These are phyloP conservation scores for Rhizoctonia solani DNA, from an alignment of 1,284 basidiomycete genomes.

Conservation along the genomic window DNA sequence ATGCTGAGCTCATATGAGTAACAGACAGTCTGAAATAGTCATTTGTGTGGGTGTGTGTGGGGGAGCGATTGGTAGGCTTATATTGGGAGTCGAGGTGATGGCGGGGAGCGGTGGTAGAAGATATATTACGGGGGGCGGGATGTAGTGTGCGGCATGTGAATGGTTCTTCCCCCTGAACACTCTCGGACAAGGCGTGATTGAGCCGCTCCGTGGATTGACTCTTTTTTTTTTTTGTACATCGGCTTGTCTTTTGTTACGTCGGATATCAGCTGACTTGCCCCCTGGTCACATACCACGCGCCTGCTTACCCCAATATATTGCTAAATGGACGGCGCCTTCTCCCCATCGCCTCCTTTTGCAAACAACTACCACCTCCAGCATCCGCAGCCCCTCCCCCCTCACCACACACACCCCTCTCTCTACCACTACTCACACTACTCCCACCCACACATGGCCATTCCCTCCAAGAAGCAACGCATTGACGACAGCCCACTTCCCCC, in stretches of 20 bases:
- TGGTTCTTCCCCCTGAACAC: background rate
- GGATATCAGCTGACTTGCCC: constrained; percentile 32
- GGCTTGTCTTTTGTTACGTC: constrained; percentile 33
- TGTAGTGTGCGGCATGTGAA: constrained; percentile 8
- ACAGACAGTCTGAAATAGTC: constrained; percentile 3
- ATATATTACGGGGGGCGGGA: constrained; percentile 14
- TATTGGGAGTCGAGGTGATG: constrained; percentile 19
- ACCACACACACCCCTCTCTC: constrained; percentile 46
- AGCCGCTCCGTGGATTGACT: constrained; percentile 18
- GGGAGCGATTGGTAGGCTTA: background rate
- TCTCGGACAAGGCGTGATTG: background rate
- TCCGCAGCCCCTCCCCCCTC: background rate
- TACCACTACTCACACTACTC: constrained; percentile 41
- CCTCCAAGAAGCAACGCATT: constrained; percentile 67
- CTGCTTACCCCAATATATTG: constrained; percentile 29
- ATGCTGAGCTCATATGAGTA: constrained; percentile 25
- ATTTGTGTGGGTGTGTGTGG: background rate
- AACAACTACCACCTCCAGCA: constrained; percentile 39
- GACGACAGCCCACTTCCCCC: constrained; percentile 58
- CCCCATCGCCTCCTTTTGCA: no score
- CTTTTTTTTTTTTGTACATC: constrained; percentile 10
- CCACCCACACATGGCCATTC: constrained; percentile 56
- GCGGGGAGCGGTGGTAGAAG: background rate
- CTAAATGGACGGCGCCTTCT: constrained; percentile 11
- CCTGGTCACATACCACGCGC: constrained; percentile 35